phyloP scores from a whole-genome alignment of 169 alveolate species.

The Eimeria praecox region DNA sequence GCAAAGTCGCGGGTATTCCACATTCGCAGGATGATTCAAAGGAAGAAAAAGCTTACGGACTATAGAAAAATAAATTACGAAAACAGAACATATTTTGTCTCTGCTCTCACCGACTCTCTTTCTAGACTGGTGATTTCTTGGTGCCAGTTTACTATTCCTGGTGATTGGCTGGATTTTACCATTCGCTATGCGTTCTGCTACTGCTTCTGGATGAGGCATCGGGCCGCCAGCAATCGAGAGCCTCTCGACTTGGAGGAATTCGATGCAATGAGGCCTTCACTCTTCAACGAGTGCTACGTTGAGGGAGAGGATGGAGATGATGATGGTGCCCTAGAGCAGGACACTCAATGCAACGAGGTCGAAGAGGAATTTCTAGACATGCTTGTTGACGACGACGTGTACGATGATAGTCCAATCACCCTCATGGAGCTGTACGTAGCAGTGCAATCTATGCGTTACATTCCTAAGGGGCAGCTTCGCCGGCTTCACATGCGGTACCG shows the following conservation, averaged over 20 bases:
- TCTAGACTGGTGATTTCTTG: conserved; percentile 81
- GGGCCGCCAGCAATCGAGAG: conserved; percentile 71
- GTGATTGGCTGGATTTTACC: conserved; percentile 84
- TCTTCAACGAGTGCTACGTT: conserved; percentile 78
- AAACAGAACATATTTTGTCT: conserved; percentile 80
- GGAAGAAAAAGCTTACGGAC: conserved; percentile 64
- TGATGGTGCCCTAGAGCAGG: conserved; percentile 56
- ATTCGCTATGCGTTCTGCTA: conserved; percentile 84
- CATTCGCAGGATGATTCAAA: conserved; percentile 75
- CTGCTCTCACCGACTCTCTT: conserved; percentile 82
- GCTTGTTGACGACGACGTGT: conserved; percentile 81
- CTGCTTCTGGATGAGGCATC: conserved; percentile 84
- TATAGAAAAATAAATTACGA: conserved; percentile 80
- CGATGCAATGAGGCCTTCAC: conserved; percentile 74
- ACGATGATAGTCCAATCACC: conserved; percentile 82
- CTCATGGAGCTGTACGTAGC: conserved; percentile 84
- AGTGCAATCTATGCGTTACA: conserved; percentile 83
- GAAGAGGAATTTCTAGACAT: conserved; percentile 78
- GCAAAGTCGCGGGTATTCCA: conserved; percentile 78
- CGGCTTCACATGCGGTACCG: conserved; percentile 81
- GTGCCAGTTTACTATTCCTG: conserved; percentile 82
- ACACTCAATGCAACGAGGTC: conserved; percentile 58
- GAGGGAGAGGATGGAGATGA: conserved; percentile 61
- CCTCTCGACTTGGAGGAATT: conserved; percentile 83
- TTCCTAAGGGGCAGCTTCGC: conserved; percentile 77